These are phyloP conservation scores for Rubus parviflorus DNA, from an alignment of 306 rosid genomes.

Conservation along the genomic window DNA sequence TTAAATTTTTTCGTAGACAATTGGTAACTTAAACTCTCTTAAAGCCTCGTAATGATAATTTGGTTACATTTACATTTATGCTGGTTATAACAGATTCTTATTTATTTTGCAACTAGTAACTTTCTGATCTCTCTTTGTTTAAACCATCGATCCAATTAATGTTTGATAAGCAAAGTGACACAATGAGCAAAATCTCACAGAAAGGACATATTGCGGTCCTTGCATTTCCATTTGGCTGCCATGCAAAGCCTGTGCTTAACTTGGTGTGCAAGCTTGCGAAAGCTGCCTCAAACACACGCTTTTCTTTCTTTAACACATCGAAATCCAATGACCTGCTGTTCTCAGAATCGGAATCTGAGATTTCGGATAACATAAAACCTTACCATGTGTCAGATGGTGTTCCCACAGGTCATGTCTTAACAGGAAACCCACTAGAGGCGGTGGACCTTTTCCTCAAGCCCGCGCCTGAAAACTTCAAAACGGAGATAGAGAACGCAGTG, in stretches of 20 bases:
- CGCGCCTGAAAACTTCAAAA: conserved; percentile 30
- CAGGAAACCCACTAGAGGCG: conserved; percentile 16
- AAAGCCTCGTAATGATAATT: too few relatives aligned
- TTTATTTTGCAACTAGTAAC: neutral
- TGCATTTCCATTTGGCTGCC: conserved; percentile 43
- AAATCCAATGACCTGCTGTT: conserved; percentile 19
- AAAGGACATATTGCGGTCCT: conserved; percentile 22
- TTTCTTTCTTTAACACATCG: conserved; percentile 35
- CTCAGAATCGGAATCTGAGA: neutral
- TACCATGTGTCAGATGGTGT: conserved; percentile 33
- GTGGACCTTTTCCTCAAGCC: conserved; percentile 33
- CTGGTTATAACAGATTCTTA: too few relatives aligned
- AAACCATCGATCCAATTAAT: neutral
- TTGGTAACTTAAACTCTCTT: too few relatives aligned
- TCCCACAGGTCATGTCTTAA: conserved; percentile 19
- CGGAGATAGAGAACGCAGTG: conserved; percentile 23
- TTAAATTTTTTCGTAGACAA: too few relatives aligned
- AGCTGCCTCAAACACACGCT: conserved; percentile 25
- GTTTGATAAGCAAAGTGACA: neutral
- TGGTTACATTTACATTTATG: too few relatives aligned
- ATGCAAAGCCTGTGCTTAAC: conserved; percentile 19
- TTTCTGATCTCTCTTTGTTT: neutral
- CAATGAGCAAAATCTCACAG: neutral
- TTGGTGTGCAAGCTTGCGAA: conserved; percentile 31
- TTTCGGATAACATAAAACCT: conserved; percentile 19